phyloP scores from a whole-genome alignment of 1,139 yeast species.

The Debaryomycetaceae sp. region DNA sequence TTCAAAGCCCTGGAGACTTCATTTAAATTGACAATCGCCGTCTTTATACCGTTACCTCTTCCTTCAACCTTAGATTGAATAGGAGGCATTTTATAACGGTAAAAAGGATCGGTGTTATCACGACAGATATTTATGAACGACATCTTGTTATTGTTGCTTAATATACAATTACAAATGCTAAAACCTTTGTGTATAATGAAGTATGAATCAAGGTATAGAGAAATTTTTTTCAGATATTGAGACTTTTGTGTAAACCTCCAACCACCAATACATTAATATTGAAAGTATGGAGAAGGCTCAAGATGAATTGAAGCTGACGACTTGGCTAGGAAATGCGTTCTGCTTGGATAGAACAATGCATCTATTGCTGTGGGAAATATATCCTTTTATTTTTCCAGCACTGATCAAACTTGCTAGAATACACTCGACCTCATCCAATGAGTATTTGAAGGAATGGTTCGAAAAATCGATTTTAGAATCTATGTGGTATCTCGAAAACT shows the following conservation, averaged over 20 bases:
- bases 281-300: neutral
- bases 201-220: neutral
- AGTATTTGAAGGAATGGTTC: conserved; percentile 10
- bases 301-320: neutral
- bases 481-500: conserved; percentile 24
- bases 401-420: conserved; percentile 65
- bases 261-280: neutral
- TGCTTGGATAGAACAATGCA: conserved; percentile 76
- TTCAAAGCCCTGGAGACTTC: conserved; percentile 95
- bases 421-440: conserved; percentile 64
- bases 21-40: conserved; percentile 83
- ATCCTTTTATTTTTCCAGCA: conserved; percentile 70
- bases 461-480: conserved; percentile 8
- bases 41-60: conserved; percentile 98
- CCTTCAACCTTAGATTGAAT: conserved; percentile 97
- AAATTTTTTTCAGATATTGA: conserved; percentile 1
- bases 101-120: conserved; percentile 96
- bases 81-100: conserved; percentile 99
- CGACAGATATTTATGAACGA: conserved; percentile 92
- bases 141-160: conserved; percentile 42
- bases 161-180: neutral
- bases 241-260: conserved; percentile 5
- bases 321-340: conserved; percentile 60
- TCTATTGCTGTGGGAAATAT: conserved; percentile 70
- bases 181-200: neutral